These are phyloP conservation scores for Daldinia grandis DNA, from an alignment of 495 filamentous ascomycete species.

Conservation along the genomic window DNA sequence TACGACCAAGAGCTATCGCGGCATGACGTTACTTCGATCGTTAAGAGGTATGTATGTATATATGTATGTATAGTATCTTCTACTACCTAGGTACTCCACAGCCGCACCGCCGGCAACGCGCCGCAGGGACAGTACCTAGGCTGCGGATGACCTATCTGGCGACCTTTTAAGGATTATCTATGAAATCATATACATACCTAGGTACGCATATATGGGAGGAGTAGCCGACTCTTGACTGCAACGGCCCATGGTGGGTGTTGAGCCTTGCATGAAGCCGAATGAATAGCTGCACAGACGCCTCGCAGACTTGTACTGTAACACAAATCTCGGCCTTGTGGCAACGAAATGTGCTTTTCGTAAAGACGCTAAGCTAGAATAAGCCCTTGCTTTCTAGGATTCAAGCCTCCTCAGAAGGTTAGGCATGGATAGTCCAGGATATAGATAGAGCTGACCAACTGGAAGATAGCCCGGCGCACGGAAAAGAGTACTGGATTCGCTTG, in stretches of 20 bases:
- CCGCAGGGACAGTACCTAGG: slow-evolving; percentile 16
- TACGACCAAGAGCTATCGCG: slow-evolving; percentile 23
- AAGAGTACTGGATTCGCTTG: slow-evolving; percentile 46
- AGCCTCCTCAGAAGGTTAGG: slow-evolving; percentile 43
- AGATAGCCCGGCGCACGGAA: slow-evolving; percentile 49
- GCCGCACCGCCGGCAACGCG: slow-evolving; percentile 38
- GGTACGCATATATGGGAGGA: slow-evolving; percentile 40
- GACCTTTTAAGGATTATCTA: slow-evolving; percentile 30
- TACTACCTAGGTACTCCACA: slow-evolving; percentile 25
- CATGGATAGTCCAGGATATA: slow-evolving; percentile 46
- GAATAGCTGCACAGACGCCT: slow-evolving; percentile 42
- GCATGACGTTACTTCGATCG: slow-evolving; percentile 43
- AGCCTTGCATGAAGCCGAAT: slow-evolving; percentile 44
- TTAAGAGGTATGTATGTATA: slow-evolving; percentile 18
- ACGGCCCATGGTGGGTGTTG: slow-evolving; percentile 22
- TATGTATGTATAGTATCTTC: neutral
- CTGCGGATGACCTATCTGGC: slow-evolving; percentile 30
- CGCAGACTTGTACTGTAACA: slow-evolving; percentile 44
- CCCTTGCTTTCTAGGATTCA: slow-evolving; percentile 42
- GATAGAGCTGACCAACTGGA: slow-evolving; percentile 51
- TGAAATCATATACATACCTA: slow-evolving; percentile 39
- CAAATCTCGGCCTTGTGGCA: slow-evolving; percentile 43
- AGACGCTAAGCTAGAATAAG: slow-evolving; percentile 45
- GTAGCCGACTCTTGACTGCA: slow-evolving; percentile 40
- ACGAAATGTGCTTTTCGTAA: slow-evolving; percentile 22